Base-by-base conservation (phyloP, 176 grass and related monocot species). In the Hordeum marinum region DNA sequence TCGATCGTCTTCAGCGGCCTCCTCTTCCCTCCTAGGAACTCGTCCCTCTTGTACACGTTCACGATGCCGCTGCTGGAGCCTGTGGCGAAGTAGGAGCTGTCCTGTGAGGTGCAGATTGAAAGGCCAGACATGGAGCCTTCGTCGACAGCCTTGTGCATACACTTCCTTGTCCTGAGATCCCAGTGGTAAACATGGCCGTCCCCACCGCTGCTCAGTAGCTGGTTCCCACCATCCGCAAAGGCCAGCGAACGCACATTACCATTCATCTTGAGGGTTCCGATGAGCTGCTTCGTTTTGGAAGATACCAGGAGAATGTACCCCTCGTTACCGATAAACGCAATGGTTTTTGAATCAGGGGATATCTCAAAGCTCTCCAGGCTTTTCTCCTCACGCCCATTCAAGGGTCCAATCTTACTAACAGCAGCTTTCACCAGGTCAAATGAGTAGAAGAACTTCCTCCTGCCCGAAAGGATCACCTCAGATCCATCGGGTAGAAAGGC, bases 261-360 rank as follows among this genome's bases (percentile, higher is more conserved):
- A 21, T 95, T 98, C 96, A 98, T 94, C 85, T 98, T 98, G 9
- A 98, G 64, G 76, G 93, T 98, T 68, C 88, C 93, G 29, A 98
- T 95, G 68, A 98, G 81, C 52, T 98, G 91, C 77, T 95, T 94
- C 18, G 96, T 95, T 88, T 86, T 93, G 34, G 91, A 80, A 17
- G 96, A 98, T 35, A 98, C 20, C 73, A 98, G 83, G 26, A 95
- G 89, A 72, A 98, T 94, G 72, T 94, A 89, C 29, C 96, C 96
- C 35, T 98, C 91, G 17, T 95, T 98, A n/a, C 96, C 93, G 39
- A 98, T 29, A 80, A 98, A 94, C 4, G 96, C 96, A 78, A 98
- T 95, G 57, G 91, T 98, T 65, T 48, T 98, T 24, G 96, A 98
- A 92, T 98, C 96, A 4, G 96, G 96, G 10, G 96, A 98, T 70